phyloP scores from a whole-genome alignment of 306 rosid species.

The Rubus idaeus region DNA sequence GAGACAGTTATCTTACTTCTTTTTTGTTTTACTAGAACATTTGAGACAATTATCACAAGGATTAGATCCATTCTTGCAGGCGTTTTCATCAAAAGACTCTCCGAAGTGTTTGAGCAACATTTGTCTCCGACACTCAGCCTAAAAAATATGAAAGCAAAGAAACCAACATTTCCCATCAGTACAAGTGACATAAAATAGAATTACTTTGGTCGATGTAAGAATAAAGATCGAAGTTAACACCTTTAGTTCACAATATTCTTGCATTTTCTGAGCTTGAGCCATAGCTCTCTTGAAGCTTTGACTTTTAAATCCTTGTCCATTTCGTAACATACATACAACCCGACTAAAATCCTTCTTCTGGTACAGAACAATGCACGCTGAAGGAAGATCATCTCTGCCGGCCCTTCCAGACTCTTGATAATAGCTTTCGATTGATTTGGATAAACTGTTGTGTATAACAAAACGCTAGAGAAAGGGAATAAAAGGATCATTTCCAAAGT shows the following conservation, averaged over 20 bases:
- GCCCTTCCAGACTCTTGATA: conserved; percentile 99
- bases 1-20: conserved; percentile 51
- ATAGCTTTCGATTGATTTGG: conserved; percentile 95
- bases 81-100: conserved; percentile 64
- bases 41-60: conserved; percentile 89
- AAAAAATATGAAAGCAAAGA: conserved; percentile 24
- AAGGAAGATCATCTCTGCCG: conserved; percentile 85
- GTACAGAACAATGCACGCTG: conserved; percentile 78
- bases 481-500: background rate
- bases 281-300: conserved; percentile 71
- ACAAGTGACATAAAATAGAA: background rate
- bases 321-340: conserved; percentile 88
- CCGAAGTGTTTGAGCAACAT: conserved; percentile 82
- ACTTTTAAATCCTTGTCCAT: conserved; percentile 64
- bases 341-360: conserved; percentile 97
- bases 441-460: conserved; percentile 86
- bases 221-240: conserved; percentile 36
- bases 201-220: conserved; percentile 10
- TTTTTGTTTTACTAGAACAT: conserved; percentile 23
- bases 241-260: conserved; percentile 89
- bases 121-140: conserved; percentile 88
- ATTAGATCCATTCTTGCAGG: conserved; percentile 73
- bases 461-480: conserved; percentile 60
- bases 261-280: conserved; percentile 90
- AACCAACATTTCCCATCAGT: background rate